Evolutionary conservation across 108 stramenopile species (phyloP).

Genomic region (Aurantiochytrium sp.): DNA sequence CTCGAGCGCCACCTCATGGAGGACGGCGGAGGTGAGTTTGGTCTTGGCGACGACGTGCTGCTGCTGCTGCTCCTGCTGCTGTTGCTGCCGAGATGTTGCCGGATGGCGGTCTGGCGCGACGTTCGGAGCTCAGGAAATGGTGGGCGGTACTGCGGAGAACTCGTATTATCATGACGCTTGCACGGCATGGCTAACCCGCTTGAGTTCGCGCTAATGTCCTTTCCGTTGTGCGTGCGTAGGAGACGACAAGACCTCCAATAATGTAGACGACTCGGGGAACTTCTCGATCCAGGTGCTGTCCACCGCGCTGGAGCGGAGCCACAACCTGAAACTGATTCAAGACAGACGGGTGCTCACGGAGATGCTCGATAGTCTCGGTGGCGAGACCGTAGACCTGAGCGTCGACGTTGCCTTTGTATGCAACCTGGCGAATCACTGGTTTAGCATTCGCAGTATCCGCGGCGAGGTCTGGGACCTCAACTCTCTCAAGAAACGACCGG

Average conservation of each 20-base stretch:
- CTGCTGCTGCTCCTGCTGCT: too few relatives aligned
- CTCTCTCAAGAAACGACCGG: background rate
- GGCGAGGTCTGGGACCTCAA: slow-evolving; percentile 7
- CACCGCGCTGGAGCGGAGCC: background rate
- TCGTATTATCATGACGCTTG: too few relatives aligned
- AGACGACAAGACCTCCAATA: background rate
- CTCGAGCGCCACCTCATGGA: slow-evolving; percentile 75
- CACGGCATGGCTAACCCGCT: too few relatives aligned
- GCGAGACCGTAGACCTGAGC: background rate
- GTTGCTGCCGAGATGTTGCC: too few relatives aligned
- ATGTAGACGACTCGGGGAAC: slow-evolving; percentile 42
- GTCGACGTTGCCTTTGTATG: background rate
- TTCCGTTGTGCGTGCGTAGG: too few relatives aligned
- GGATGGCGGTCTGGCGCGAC: too few relatives aligned
- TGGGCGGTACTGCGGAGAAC: too few relatives aligned
- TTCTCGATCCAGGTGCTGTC: slow-evolving; percentile 33
- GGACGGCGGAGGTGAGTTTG: slow-evolving; percentile 33
- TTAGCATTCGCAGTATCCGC: background rate
- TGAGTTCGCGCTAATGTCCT: too few relatives aligned
- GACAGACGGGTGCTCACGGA: background rate
- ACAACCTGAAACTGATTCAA: background rate
- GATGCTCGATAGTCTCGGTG: background rate
- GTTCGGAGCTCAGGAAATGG: too few relatives aligned
- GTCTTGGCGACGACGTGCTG: too few relatives aligned
- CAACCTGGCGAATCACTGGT: slow-evolving; percentile 26